Base-by-base conservation (phyloP, 2,329 filamentous ascomycete genomes). In the Diatrype stigma region DNA sequence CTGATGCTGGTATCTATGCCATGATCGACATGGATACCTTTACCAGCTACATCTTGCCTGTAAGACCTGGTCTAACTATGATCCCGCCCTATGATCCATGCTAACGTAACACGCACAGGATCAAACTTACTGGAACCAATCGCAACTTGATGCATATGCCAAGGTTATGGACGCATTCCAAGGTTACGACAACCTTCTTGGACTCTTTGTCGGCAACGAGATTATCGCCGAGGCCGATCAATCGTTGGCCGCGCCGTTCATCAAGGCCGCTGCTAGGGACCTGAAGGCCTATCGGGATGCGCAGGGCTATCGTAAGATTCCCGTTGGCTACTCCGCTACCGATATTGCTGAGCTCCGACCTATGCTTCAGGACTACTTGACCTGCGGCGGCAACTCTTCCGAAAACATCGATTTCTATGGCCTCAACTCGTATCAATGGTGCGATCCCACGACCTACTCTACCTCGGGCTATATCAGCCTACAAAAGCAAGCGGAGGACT, bases 151-250 rank as follows among this genome's bases (percentile, higher is more conserved):
- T 50, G 77, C 77, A 28, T 94, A 89, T 69, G 73, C 79, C 44
- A 77, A 78, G 47, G 88, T 92, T 58, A 82, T 94, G 75, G 90
- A 95, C 64, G 78, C 82, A 32, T 93, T 94, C 69, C 80, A 87
- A 42, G 70, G 78, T 46, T 96, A 87, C 66, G 81, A 91, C 70
- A 96, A 96, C 67, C 79, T 88, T 1, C 82, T 90, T 11, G 90
- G 89, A 44, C 88, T 94, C 68, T 93, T 95, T 62, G 80, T 96
- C 52, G 92, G 90, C 57, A 96, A 96, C 64, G 91, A 96, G 68
- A 87, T 94, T 53, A 84, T 96, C 61, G 87, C 86, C 38, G 75
- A 73, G 44, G 71, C 73, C 53, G 75, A 77, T 56, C 76, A 82
- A 62, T 83, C 80, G 37, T 64, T 71, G 23, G 86, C 87, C 30